A percentile compares a stretch with the other conserved stretches of the same genome.
Evolutionary conservation across 768 basidiomycete genomes (phyloP).

Genomic region (Xerocomus spinulosus): DNA sequence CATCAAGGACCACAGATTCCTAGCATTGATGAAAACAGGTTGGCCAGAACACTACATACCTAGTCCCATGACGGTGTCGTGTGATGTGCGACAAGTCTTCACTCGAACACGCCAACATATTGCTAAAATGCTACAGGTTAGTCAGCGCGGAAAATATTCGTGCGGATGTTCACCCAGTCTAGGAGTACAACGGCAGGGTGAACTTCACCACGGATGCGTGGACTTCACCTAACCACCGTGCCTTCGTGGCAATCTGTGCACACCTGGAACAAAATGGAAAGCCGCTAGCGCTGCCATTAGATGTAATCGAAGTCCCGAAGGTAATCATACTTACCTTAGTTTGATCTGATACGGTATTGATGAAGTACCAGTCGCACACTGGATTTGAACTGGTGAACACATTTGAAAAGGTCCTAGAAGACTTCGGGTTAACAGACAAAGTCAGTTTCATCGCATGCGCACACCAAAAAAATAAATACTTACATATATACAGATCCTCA

Average conservation of each 20-base stretch:
- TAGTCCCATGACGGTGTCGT: constrained; percentile 25
- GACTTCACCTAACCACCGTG: too few species aligned
- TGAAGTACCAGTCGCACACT: not conserved
- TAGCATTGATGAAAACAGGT: not conserved
- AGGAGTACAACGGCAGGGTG: not conserved
- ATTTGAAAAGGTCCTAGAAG: constrained; percentile 21
- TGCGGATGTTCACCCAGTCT: not conserved
- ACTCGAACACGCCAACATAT: constrained; percentile 13
- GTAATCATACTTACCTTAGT: not conserved
- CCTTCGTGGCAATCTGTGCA: too few species aligned
- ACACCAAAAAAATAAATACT: not conserved
- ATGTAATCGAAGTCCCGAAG: not conserved
- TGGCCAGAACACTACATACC: not conserved
- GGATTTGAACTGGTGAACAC: constrained; percentile 16
- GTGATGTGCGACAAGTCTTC: constrained; percentile 31
- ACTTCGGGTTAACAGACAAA: constrained; percentile 30
- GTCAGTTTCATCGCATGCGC: too few species aligned
- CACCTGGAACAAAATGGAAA: too few species aligned
- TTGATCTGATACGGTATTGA: not conserved
- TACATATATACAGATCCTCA: too few species aligned
- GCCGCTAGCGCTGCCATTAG: too few species aligned
- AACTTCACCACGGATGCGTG: not conserved
- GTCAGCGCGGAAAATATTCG: not conserved
- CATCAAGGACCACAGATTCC: not conserved
- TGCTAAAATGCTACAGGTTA: constrained; percentile 28